Base-by-base conservation (phyloP, 306 rosid genomes). In the Citrullus mucosospermus region DNA sequence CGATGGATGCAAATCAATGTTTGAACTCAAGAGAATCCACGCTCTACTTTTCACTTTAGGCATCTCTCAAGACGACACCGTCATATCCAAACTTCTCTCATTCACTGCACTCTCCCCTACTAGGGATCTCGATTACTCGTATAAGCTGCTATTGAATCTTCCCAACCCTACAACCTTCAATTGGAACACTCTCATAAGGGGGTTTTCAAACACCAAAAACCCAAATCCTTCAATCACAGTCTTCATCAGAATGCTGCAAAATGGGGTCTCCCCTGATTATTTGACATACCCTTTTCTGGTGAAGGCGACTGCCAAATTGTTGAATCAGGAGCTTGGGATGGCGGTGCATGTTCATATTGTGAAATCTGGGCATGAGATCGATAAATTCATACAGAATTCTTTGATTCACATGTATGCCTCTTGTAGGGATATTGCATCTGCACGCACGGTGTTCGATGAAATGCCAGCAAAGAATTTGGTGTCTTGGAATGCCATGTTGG, bases 381-480 rank as follows among this genome's bases (percentile, higher is more conserved):
- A 92, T 81, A 79, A 81, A 79, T 92, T 80, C 77, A 83, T 92
- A 73, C 87, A 76, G 62, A 88, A 89, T 79, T 88, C 96, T 41
- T 83, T 92, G 89, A 88, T 92, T 78, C 93, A 92, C 77, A 89
- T 89, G 96, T 92, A 90, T 74, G 89, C 88, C 73, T 79, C 93
- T 48, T 88, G 90, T 50, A 79, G 86, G 66, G 85, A 86, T 80
- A 80, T 92, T 34, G 0, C 13, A 15, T 81, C 76, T 83, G 96
- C 97, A 72, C 87, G 81, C 11, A 86, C 78, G 81, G 65, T 87
- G 80, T 92, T 92, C 54, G 90, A 89, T 59, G 84, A 72, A 72
- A 83, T 89, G 80, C 81, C 41, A 25, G 32, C 9, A 2, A 90
- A 75, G 67, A 92, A 88, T 82, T 78, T 79, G 83, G 93, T 92